A percentile compares a stretch with the other conserved stretches of the same genome.
Conservation (phyloP, 129 eudicot species). For the Flaveria trinervia region DNA sequence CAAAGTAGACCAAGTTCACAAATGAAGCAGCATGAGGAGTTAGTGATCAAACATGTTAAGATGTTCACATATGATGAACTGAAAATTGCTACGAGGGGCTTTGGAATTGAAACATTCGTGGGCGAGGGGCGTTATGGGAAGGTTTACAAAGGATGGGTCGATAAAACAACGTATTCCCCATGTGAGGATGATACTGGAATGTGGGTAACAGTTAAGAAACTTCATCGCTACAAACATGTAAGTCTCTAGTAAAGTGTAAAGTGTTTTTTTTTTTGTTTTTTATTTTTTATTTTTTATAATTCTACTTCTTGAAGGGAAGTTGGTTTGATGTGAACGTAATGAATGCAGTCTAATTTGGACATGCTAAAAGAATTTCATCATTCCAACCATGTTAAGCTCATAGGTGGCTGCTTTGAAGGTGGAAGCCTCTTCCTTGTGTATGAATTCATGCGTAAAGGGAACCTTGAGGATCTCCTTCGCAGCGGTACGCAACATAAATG, state of each 20-base stretch:
- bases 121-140: constrained; percentile 54
- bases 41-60: no score
- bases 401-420: neutral
- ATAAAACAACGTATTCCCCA: constrained; percentile 46
- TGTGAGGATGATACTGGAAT: constrained; percentile 34
- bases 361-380: constrained; percentile 19
- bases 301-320: neutral
- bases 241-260: neutral
- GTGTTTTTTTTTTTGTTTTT: no score
- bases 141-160: constrained; percentile 58
- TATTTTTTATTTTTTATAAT: no score
- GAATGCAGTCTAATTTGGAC: neutral
- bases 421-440: constrained; percentile 8
- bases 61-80: constrained; percentile 40
- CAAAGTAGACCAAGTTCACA: constrained; percentile 4
- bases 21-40: no score
- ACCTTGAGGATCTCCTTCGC: neutral
- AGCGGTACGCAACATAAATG: neutral
- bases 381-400: constrained; percentile 24
- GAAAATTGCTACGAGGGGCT: neutral
- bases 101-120: constrained; percentile 31
- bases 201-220: constrained; percentile 51
- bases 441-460: neutral
- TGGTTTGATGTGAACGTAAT: no score
- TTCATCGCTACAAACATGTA: constrained; percentile 39